Evolutionary conservation across 179 eudicot genomes (phyloP).

Genomic region (Amaranthus tricolor): DNA sequence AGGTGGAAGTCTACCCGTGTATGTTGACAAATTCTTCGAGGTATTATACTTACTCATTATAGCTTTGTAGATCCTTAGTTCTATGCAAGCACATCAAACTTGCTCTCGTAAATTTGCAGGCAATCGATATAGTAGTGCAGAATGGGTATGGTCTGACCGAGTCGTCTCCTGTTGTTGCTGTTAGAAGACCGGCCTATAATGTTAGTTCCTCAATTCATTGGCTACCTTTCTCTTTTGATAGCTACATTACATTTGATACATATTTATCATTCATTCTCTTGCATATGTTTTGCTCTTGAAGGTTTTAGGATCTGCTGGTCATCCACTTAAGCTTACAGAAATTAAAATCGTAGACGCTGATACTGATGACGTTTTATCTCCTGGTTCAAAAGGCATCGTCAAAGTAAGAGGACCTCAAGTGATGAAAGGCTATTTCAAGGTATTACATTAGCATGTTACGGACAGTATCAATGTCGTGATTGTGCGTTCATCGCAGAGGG

Average conservation of each 20-base stretch:
- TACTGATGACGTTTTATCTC: constrained; percentile 59
- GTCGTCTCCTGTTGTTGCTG: constrained; percentile 78
- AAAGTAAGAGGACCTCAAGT: constrained; percentile 88
- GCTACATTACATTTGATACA: background rate
- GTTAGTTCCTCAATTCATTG: constrained; percentile 40
- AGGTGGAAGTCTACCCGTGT: constrained; percentile 86
- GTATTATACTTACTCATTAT: constrained; percentile 37
- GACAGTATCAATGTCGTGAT: background rate
- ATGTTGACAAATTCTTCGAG: constrained; percentile 92
- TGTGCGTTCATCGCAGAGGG: too few species aligned
- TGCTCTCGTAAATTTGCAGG: constrained; percentile 40
- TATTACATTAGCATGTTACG: constrained; percentile 17
- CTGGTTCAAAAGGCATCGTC: constrained; percentile 79
- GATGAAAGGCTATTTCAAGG: constrained; percentile 97
- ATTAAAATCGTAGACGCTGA: constrained; percentile 69
- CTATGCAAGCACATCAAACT: constrained; percentile 9
- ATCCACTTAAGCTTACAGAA: constrained; percentile 66
- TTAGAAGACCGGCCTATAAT: constrained; percentile 60
- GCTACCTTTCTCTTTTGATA: background rate
- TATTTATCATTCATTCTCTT: constrained; percentile 8
- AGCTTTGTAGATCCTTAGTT: constrained; percentile 9
- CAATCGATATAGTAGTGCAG: constrained; percentile 67
- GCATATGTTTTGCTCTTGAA: constrained; percentile 34
- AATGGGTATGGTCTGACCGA: constrained; percentile 97
- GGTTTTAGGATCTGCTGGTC: constrained; percentile 92